These are phyloP conservation scores for Dendrostoma leiphaemia DNA, from an alignment of 2,329 filamentous ascomycete genomes.

Conservation along the genomic window DNA sequence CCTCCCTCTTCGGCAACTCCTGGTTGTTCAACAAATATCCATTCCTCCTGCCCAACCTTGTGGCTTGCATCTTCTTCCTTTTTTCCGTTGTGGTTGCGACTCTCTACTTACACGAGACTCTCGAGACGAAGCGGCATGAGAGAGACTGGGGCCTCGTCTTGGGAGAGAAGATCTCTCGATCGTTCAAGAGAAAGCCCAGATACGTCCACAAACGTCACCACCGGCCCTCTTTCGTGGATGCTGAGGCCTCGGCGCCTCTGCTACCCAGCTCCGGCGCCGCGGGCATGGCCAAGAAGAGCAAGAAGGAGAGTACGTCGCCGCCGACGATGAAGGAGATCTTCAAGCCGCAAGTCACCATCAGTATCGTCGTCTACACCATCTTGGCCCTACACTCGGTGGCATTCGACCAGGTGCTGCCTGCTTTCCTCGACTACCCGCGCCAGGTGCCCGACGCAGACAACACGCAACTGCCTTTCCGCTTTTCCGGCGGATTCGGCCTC, in stretches of 20 bases:
- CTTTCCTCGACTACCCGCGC: conserved; percentile 78
- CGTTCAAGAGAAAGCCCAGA: conserved; percentile 27
- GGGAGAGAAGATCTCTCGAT: conserved; percentile 60
- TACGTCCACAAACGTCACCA: conserved; percentile 29
- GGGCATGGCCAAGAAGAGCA: conserved; percentile 6
- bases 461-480: conserved; percentile 72
- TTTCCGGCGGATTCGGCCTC: conserved; percentile 76
- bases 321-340: conserved; percentile 62
- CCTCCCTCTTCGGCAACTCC: conserved; percentile 64
- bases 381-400: conserved; percentile 80
- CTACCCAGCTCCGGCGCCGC: conserved; percentile 36
- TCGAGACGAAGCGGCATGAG: conserved; percentile 66
- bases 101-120: conserved; percentile 83
- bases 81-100: conserved; percentile 71
- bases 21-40: conserved; percentile 73
- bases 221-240: conserved; percentile 50
- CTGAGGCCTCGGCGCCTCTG: conserved; percentile 56
- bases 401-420: conserved; percentile 83
- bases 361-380: conserved; percentile 75
- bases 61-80: conserved; percentile 73
- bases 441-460: conserved; percentile 54
- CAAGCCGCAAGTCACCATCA: conserved; percentile 69
- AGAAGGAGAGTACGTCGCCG: conserved; percentile 22
- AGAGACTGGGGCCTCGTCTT: conserved; percentile 74
- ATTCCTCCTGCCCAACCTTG: conserved; percentile 80